phyloP scores from a whole-genome alignment of 768 basidiomycete genomes.

The Tylopilus cervinicoccineus region DNA sequence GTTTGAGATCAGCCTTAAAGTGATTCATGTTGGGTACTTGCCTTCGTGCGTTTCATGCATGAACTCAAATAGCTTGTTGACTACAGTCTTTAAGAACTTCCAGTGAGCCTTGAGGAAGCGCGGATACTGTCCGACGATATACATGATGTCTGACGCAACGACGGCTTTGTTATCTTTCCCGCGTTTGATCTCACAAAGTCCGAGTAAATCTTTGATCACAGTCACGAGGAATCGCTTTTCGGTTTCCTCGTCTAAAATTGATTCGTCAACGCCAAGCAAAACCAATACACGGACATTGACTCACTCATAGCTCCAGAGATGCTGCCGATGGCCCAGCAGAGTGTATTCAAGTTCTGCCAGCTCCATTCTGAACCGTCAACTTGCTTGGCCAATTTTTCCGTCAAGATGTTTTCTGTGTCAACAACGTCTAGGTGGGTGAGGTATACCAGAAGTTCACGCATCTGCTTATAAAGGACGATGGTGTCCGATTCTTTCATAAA shows the following conservation, averaged over 20 bases:
- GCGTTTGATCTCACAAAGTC: slow-evolving; percentile 95
- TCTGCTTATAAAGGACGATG: slow-evolving; percentile 97
- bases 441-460: slow-evolving; percentile 97
- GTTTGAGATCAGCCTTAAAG: slow-evolving; percentile 4
- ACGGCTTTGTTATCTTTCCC: slow-evolving; percentile 99
- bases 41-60: slow-evolving; percentile 99
- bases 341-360: slow-evolving; percentile 97
- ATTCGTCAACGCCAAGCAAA: background rate
- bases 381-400: slow-evolving; percentile 96
- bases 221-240: slow-evolving; percentile 99
- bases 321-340: slow-evolving; percentile 99
- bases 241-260: slow-evolving; percentile 82
- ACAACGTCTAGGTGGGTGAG: slow-evolving; percentile 94
- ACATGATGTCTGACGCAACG: slow-evolving; percentile 95
- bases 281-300: slow-evolving; percentile 28
- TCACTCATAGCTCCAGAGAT: slow-evolving; percentile 99
- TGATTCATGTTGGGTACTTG: slow-evolving; percentile 17
- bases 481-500: slow-evolving; percentile 99
- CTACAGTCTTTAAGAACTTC: slow-evolving; percentile 99
- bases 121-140: slow-evolving; percentile 99
- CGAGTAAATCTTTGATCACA: slow-evolving; percentile 98
- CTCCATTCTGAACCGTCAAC: slow-evolving; percentile 98
- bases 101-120: slow-evolving; percentile 99
- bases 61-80: slow-evolving; percentile 99
- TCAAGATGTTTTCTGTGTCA: slow-evolving; percentile 96